phyloP scores from a whole-genome alignment of 768 basidiomycete genomes.

The Xerocomus brunneocitrinus region DNA sequence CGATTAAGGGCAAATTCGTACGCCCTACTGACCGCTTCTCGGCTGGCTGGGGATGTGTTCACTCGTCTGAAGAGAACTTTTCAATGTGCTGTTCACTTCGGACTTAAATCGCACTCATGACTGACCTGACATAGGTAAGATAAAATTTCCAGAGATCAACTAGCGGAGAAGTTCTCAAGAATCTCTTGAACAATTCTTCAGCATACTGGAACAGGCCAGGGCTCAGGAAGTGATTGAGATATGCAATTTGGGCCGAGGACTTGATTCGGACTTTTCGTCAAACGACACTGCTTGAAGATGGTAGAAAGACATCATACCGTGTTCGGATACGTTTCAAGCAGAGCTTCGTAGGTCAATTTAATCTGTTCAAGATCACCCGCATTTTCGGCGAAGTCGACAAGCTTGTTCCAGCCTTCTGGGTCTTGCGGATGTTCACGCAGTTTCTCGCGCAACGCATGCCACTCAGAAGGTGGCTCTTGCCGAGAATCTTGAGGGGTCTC shows the following conservation, averaged over 20 bases:
- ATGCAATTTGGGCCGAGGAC: constrained; percentile 82
- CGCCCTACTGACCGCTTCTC: constrained; percentile 78
- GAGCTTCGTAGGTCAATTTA: constrained; percentile 73
- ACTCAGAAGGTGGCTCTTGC: constrained; percentile 53
- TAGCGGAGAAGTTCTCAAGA: constrained; percentile 77
- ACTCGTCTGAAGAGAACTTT: constrained; percentile 47
- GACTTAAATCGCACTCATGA: constrained; percentile 18
- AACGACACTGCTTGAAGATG: constrained; percentile 22
- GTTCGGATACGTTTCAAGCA: constrained; percentile 86
- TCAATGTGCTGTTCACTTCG: constrained; percentile 7
- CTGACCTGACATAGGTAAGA: constrained; percentile 85
- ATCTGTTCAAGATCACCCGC: constrained; percentile 77
- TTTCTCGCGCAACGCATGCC: constrained; percentile 57
- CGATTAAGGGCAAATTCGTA: constrained; percentile 91
- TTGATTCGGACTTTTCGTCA: constrained; percentile 32
- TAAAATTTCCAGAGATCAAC: constrained; percentile 94
- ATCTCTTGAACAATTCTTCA: constrained; percentile 85
- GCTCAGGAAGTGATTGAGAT: constrained; percentile 72
- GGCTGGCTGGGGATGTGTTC: constrained; percentile 60
- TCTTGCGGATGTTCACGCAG: constrained; percentile 67
- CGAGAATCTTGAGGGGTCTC: constrained; percentile 20
- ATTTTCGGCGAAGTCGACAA: constrained; percentile 73
- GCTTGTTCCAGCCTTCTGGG: constrained; percentile 71
- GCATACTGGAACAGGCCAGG: constrained; percentile 67
- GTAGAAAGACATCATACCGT: constrained; percentile 59